Percentiles rank a stretch among this genome's conserved stretches.
phyloP scores from a whole-genome alignment of 108 stramenopile species.

The Cyclostephanos tholiformis region DNA sequence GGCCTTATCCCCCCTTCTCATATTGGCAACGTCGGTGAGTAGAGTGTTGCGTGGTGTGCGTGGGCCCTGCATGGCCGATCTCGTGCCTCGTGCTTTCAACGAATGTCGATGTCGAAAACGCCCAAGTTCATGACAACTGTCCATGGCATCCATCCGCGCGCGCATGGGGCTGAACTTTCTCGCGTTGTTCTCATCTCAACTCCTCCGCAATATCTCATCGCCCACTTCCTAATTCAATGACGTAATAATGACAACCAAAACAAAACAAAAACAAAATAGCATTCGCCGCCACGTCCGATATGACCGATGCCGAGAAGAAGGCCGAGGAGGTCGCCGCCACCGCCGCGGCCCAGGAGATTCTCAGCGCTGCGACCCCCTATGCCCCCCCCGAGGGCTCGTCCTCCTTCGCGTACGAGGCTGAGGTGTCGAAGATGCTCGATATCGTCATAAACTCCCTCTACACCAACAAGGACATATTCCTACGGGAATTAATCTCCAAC shows the following conservation, averaged over 20 bases:
- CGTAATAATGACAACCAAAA: background rate
- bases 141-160: background rate
- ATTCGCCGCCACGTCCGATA: conserved; percentile 27
- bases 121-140: background rate
- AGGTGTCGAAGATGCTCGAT: conserved; percentile 98
- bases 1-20: conserved; percentile 22
- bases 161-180: background rate
- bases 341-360: conserved; percentile 33
- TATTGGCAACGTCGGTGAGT: conserved; percentile 39
- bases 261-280: background rate
- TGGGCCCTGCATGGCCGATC: background rate
- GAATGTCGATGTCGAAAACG: background rate
- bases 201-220: background rate
- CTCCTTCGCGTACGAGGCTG: conserved; percentile 92
- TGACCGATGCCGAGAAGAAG: conserved; percentile 39
- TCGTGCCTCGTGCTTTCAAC: no score
- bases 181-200: background rate
- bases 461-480: conserved; percentile 98
- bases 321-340: conserved; percentile 44
- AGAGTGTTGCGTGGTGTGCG: background rate
- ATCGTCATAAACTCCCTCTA: conserved; percentile 99
- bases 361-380: conserved; percentile 33
- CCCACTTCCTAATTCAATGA: background rate
- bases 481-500: conserved; percentile 96
- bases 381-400: conserved; percentile 45